Evolutionary conservation across 2,329 filamentous ascomycete species (phyloP), one percentile per base, ranked within the genome.

Genomic region (Aspergillus amoenus): DNA sequence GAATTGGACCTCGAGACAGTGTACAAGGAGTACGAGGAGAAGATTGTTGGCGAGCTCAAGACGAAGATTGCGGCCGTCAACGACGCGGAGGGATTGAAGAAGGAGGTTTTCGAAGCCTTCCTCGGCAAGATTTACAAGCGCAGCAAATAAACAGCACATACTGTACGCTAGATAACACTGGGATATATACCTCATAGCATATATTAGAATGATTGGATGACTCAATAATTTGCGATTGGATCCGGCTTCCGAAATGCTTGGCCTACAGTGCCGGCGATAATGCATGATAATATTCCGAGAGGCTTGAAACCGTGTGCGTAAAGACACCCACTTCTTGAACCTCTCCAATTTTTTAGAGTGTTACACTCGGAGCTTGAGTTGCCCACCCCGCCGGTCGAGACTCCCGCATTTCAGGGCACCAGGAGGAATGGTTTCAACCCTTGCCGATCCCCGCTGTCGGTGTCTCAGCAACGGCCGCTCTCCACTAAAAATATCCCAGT

Each of bases 101-200:
- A 91, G 84, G 84, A 82, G 58, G 85, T 97, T 41, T 96, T 97
- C 66, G 89, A 96, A 68, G 84, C 85, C 44, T 99, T 97, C 83
- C 81, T 99, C 64, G 82, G 82, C 76, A 99, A 99, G 85, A 97
- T 99, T 73, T 97, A 97, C 85, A 96, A 96, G 87, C 85, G 94
- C 72, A 94, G 86, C 84, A 97, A 96, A 80, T 97, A 90, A 74
- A 17, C 2, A n/a, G 44, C 15, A 45, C 32, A 44, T 34, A 8
- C 5, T 13, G 34, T 42, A 40, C 24, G 17, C 17, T 24, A 34
- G 15, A 52, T 13, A 30, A 30, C 27, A 30, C 27, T 30, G 27
- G 27, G 27, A 30, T 3, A 52, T 52, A 52, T 52, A 45, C 50
- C 49, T 45, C 41, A 39, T 27, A 45, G 17, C 27, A 52, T 42